These are phyloP conservation scores for Mucor ambiguus DNA, from an alignment of 371 early-diverging fungal genomes.

Conservation along the genomic window DNA sequence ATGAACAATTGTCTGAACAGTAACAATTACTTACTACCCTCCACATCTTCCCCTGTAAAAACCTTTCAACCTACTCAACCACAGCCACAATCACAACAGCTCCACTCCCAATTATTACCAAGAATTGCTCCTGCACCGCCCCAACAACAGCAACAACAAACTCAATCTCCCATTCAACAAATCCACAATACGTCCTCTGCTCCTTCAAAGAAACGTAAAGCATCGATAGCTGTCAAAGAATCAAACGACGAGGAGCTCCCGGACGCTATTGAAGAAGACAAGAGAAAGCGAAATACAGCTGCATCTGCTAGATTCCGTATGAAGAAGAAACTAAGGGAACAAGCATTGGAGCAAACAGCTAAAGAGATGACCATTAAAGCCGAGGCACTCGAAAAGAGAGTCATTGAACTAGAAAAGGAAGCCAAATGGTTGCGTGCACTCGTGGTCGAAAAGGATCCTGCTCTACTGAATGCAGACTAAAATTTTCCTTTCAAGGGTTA, in stretches of 20 bases:
- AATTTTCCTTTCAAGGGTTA: neutral
- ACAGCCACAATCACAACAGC: neutral
- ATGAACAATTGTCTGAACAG: conserved; percentile 7
- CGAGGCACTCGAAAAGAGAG: conserved; percentile 70
- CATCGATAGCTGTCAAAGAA: neutral
- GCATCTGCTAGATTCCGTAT: conserved; percentile 95
- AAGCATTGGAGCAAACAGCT: conserved; percentile 82
- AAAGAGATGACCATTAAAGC: conserved; percentile 80
- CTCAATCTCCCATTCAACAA: neutral
- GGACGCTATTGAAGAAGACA: conserved; percentile 71
- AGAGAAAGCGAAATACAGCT: conserved; percentile 91
- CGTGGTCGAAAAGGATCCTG: conserved; percentile 78
- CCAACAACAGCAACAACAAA: conserved; percentile 7
- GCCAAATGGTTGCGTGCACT: conserved; percentile 89
- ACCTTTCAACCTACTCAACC: neutral
- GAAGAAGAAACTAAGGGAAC: conserved; percentile 89
- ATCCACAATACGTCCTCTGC: neutral
- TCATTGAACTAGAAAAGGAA: conserved; percentile 88
- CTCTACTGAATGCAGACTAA: conserved; percentile 16
- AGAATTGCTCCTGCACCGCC: conserved; percentile 43
- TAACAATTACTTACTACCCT: neutral
- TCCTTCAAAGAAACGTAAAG: conserved; percentile 8
- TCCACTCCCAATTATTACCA: conserved; percentile 29
- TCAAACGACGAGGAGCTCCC: conserved; percentile 11
- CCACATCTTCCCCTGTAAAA: neutral